Conservation (phyloP, 805 yeast genomes). For the Cyberlindnera xylosilytica region DNA sequence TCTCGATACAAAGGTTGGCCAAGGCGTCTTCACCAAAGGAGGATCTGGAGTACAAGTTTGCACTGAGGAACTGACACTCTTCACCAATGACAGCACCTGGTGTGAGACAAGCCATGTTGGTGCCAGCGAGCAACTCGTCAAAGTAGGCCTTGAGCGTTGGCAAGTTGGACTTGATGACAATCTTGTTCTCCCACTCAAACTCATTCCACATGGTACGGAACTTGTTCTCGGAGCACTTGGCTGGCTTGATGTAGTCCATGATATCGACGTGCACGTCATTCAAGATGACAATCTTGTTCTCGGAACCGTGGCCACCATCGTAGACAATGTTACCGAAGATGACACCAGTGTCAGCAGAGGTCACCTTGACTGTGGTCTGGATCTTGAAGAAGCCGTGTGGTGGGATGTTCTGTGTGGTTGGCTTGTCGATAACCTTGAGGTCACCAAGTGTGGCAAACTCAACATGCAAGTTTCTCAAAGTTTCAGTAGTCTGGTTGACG, state of each 20-base stretch:
- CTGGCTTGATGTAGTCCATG: conserved; percentile 96
- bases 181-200: conserved; percentile 99
- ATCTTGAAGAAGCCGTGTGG: conserved; percentile 96
- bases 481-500: conserved; percentile 90
- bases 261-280: conserved; percentile 95
- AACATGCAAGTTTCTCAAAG: conserved; percentile 85
- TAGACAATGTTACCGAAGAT: conserved; percentile 95
- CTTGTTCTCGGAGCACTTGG: conserved; percentile 80
- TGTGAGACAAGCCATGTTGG: conserved; percentile 92
- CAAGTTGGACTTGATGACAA: conserved; percentile 73
- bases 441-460: conserved; percentile 97
- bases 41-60: conserved; percentile 87
- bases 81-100: conserved; percentile 89
- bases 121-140: conserved; percentile 70
- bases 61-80: conserved; percentile 88
- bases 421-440: conserved; percentile 88
- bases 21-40: conserved; percentile 97
- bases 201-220: conserved; percentile 99
- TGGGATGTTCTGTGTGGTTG: conserved; percentile 84
- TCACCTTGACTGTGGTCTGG: conserved; percentile 87
- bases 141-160: conserved; percentile 72
- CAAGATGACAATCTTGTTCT: conserved; percentile 83
- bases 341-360: conserved; percentile 97
- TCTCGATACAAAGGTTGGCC: conserved; percentile 92
- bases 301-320: conserved; percentile 93